Base-by-base conservation (phyloP, 176 grass and related monocot genomes). In the Cenchrus americanus region DNA sequence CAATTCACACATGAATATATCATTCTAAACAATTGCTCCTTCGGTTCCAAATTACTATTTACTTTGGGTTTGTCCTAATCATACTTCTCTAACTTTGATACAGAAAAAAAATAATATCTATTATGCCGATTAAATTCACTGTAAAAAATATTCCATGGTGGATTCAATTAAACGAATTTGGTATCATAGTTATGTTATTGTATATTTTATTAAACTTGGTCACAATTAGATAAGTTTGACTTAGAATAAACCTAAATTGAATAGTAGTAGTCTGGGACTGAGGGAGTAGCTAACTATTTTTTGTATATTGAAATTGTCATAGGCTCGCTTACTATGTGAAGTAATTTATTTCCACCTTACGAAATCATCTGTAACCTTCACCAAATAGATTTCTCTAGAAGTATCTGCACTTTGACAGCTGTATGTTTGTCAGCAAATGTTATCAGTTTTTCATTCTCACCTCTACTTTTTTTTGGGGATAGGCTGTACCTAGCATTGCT, bases 401-500 rank as follows among this genome's bases (percentile, higher is more conserved):
- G 15, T 67, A 78, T 65, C 26, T 10, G 17, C 46, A 72, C 40
- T 53, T 21, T 72, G 78, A 37, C 22, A 78, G 26, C n/a, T 83
- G 19, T 83, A 63, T 74, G 15, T 86, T 74, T 66, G 79, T 83
- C 58, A 18, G 69, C 55, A 82, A 81, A 21, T 57, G 49, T 81
- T 22, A 85, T 77, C 13, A 57, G 34, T 78, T 46, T 55, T 69
- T 37, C 81, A 51, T 62, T 70, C 73, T 80, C 49, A 67, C 14
- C 55, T 86, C 1, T 68, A 22, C 83, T 86, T 65, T 92, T 92
- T 58, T 92, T 57, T 67, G 90, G 61, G 90, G 71, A 62, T 72
- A 94, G 96, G 89, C 83, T 68, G 91, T 99, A 74, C 96, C 96
- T 80, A 99, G 96, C 86, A 99, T 99, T 78, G 87, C 96, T 77